Evolutionary conservation across 2,329 filamentous ascomycete genomes (phyloP), one percentile per base, ranked within the genome.

Genomic region (Exophiala sp.): DNA sequence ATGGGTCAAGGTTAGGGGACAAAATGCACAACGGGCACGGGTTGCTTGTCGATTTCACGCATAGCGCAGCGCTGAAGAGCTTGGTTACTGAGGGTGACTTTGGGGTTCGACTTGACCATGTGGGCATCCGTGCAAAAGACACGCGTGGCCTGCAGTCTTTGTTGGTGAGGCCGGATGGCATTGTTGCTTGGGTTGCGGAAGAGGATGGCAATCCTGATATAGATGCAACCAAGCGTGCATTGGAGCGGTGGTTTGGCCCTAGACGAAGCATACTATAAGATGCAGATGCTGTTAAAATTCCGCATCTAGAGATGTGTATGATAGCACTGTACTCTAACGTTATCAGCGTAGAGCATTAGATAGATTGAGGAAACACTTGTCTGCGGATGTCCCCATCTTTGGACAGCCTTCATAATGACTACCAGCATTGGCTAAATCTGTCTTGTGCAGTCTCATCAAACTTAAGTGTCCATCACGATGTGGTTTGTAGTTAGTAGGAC

Each of bases 21-120:
- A 66, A 66, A 57, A 46, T 73, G 51, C 61, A 60, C 16, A 33
- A 48, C 1, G 71, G 65, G 1, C 52, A 54, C 11, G 68, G 65
- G 1, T 39, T 72, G 53, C 18, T 54, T 5, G 9, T 54, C 14
- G 52, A 54, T 40, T 50, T 54, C 18, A 35, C 42, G 3, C 18
- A 45, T 8, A 33, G 46, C 10, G n/a, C 12, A 5, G 18, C 11
- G 3, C 10, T 52, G 18, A 47, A 34, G 35, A 5, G 40, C 3
- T 20, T 44, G 40, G n/a, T 41, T 24, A 24, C 21, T n/a, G 29
- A 14, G n/a, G 33, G 32, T 3, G 12, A 44, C 4, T 54, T 33
- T 12, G 47, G 29, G 9, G n/a, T 16, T 10, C 18, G 45, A 39
- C 46, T 54, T 1, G 40, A 44, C 9, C 46, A 54, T 18, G 20